Evolutionary conservation across 2,329 filamentous ascomycete species (phyloP).

Genomic region (Cucurbitaria berberidis): DNA sequence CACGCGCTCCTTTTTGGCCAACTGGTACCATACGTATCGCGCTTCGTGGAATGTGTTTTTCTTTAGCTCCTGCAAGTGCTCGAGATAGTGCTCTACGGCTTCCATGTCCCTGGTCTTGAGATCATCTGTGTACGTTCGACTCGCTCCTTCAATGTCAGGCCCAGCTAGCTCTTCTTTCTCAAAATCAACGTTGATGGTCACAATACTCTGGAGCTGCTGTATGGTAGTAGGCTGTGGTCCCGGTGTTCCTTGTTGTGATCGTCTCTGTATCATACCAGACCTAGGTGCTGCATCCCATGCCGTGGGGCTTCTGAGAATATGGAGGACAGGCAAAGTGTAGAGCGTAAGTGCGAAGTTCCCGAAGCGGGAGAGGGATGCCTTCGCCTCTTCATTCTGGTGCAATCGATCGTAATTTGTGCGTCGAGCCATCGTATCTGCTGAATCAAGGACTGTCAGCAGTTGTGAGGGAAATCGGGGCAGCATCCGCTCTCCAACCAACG

Average conservation of each 20-base stretch:
- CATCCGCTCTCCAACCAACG: constrained; percentile 5
- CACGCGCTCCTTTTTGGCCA: constrained; percentile 21
- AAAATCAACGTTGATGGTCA: constrained; percentile 19
- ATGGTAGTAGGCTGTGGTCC: not conserved
- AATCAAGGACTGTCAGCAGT: constrained; percentile 4
- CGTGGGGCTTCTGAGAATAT: not conserved
- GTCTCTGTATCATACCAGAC: not conserved
- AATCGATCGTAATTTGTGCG: constrained; percentile 11
- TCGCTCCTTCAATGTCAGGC: constrained; percentile 20
- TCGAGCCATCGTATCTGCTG: not conserved
- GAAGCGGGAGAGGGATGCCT: constrained; percentile 17
- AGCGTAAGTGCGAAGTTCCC: constrained; percentile 15
- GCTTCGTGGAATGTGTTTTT: constrained; percentile 13
- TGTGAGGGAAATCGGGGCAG: constrained; percentile 2
- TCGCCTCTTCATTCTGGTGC: constrained; percentile 13
- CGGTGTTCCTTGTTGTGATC: not conserved
- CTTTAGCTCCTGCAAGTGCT: constrained; percentile 15
- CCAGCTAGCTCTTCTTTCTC: constrained; percentile 19
- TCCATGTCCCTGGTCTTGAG: constrained; percentile 12
- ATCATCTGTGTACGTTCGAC: constrained; percentile 20
- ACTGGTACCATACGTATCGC: constrained; percentile 20
- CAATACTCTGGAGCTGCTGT: constrained; percentile 1
- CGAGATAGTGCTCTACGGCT: constrained; percentile 20
- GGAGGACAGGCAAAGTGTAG: constrained; percentile 4
- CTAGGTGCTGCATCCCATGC: not conserved